A percentile compares a stretch with the other conserved stretches of the same genome.
These are phyloP conservation scores for Cadophora sp. DNA, from an alignment of 2,329 filamentous ascomycete genomes.

Conservation along the genomic window DNA sequence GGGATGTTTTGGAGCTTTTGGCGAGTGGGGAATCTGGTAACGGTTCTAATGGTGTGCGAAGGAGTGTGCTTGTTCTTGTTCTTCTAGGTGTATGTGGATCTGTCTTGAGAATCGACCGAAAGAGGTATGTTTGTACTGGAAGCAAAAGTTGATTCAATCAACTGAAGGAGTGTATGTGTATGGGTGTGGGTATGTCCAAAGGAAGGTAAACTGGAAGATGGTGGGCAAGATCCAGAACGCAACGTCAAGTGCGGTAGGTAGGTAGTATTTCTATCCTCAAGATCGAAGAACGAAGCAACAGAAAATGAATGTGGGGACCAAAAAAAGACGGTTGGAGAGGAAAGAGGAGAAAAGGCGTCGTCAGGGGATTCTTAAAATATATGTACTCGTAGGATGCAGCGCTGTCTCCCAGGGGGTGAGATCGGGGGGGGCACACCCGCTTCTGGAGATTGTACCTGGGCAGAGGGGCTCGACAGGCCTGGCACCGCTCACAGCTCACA, in stretches of 20 bases:
- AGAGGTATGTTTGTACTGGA: conserved; percentile 5
- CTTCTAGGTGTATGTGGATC: neutral
- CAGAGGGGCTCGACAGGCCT: too few relatives aligned
- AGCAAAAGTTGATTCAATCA: conserved; percentile 30
- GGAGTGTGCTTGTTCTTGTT: neutral
- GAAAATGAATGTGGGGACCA: conserved; percentile 17
- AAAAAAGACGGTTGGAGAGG: conserved; percentile 14
- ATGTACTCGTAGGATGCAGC: neutral
- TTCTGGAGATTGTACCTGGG: neutral
- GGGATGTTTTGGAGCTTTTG: neutral
- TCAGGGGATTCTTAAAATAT: conserved; percentile 12
- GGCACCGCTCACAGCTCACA: too few relatives aligned
- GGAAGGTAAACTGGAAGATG: conserved; percentile 15
- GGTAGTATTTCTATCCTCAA: conserved; percentile 9
- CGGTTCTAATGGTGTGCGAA: conserved; percentile 6
- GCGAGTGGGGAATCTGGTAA: neutral
- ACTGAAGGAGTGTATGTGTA: conserved; percentile 20
- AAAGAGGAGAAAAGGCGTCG: conserved; percentile 11
- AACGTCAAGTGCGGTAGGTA: conserved; percentile 31
- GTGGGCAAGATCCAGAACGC: conserved; percentile 24
- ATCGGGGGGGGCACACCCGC: neutral
- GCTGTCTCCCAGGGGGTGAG: neutral
- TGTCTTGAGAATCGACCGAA: neutral
- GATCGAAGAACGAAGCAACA: conserved; percentile 10
- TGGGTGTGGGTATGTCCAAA: conserved; percentile 6